Evolutionary conservation across 1,284 basidiomycete genomes (phyloP).

Genomic region (Puccinia sorghi): DNA sequence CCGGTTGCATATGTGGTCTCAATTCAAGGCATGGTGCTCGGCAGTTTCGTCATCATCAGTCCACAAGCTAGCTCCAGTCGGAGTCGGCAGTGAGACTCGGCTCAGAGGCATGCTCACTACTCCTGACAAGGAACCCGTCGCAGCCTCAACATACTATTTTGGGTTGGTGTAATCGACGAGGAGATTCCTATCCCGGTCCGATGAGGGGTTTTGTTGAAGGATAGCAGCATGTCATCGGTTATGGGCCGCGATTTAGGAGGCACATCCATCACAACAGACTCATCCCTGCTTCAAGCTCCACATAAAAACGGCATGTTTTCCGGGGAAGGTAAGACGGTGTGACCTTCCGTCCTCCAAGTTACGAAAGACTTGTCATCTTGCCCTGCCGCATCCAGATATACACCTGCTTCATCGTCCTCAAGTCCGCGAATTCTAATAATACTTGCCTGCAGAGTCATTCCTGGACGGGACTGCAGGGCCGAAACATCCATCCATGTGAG

Average conservation of each 20-base stretch:
- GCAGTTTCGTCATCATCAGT: background rate
- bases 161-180: background rate
- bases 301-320: background rate
- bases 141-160: background rate
- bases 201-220: background rate
- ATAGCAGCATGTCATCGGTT: background rate
- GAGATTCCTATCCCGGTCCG: constrained; percentile 7
- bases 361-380: background rate
- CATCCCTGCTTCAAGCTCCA: background rate
- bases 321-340: constrained; percentile 4
- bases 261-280: background rate
- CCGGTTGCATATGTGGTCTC: background rate
- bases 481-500: background rate
- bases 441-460: no score
- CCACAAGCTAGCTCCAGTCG: background rate
- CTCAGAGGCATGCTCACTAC: background rate
- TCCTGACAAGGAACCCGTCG: background rate
- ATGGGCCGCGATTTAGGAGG: background rate
- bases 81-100: constrained; percentile 6
- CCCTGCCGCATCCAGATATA: background rate
- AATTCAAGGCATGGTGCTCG: no score
- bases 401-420: background rate
- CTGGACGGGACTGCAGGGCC: no score
- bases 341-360: background rate
- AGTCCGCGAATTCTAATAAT: no score